Evolutionary conservation across 164 flowering plant genomes (phyloP).

Genomic region (Berberis thunbergii): DNA sequence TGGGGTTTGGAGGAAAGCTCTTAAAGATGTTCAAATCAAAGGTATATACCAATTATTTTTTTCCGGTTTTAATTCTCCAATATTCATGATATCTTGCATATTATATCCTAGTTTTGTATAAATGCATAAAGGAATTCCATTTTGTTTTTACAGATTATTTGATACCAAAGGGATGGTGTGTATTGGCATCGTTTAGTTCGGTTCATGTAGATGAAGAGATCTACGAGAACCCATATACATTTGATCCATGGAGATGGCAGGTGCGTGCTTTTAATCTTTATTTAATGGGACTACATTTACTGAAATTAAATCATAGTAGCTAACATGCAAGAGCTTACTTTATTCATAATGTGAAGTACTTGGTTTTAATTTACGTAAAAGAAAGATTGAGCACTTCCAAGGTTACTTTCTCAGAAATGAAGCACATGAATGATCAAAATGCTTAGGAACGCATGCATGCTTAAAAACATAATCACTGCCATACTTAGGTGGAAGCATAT

Average conservation of each 20-base stretch:
- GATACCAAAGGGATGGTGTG: conserved; percentile 88
- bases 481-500: no score
- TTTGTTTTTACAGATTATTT: conserved; percentile 45
- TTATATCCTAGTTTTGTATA: neutral
- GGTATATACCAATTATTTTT: conserved; percentile 28
- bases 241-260: conserved; percentile 99
- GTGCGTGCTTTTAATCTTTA: conserved; percentile 20
- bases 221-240: conserved; percentile 66
- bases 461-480: no score
- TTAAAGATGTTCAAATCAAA: conserved; percentile 75
- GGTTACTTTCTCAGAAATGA: no score
- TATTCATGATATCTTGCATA: neutral
- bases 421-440: no score
- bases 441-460: no score
- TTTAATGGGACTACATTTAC: neutral
- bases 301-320: neutral
- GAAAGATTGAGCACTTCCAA: no score
- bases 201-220: conserved; percentile 77
- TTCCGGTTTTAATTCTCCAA: neutral
- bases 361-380: neutral
- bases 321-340: neutral
- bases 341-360: no score
- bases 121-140: neutral
- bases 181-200: conserved; percentile 69
- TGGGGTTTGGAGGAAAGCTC: conserved; percentile 84